Evolutionary conservation across 192 early-diverging fungal genomes (phyloP), one percentile per base, ranked within the genome.

Genomic region (Tieghemiomyces parasiticus): DNA sequence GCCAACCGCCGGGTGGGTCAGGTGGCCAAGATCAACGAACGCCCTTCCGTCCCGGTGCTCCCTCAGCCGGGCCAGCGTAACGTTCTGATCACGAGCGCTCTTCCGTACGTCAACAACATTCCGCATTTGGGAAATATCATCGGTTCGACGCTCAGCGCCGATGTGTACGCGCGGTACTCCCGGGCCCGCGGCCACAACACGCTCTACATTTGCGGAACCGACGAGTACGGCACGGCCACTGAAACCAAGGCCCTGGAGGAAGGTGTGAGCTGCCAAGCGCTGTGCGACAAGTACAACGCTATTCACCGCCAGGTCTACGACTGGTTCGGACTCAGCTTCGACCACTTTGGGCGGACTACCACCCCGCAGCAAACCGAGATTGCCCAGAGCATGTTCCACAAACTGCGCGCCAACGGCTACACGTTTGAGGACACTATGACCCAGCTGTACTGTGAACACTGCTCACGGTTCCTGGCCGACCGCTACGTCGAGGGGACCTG

Each of bases 51-150:
- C 30, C 19, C 19, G 6, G 26, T 24, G 16, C 50, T 14, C 19
- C 91, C 91, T 29, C 75, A 77, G 20, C 65, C 74, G 19, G 79
- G 78, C n/a, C 52, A 84, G 59, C 79, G 82, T 58, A 99, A 99
- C 74, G 72, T 99, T 32, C 74, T 99, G 65, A 87, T 99, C 64
- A 99, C 96, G 10, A 87, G 84, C 38, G 96, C 96, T 8, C 77
- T 99, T 60, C 93, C 96, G 16, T 99, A 97, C 65, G 92, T 94
- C 44, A 99, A 99, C 83, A 99, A 99, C 67, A 83, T 97, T 48
- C 96, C 96, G 38, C 96, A 99, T 64, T 79, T 99, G 65, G 96
- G 96, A 61, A 99, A 99, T 78, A 88, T 99, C 69, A 91, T 99
- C 66, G 96, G 96, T n/a, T 95, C 91, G 53, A 90, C 92, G 3